Conservation (phyloP, 1,284 basidiomycete species). For the Papiliotrema laurentii region DNA sequence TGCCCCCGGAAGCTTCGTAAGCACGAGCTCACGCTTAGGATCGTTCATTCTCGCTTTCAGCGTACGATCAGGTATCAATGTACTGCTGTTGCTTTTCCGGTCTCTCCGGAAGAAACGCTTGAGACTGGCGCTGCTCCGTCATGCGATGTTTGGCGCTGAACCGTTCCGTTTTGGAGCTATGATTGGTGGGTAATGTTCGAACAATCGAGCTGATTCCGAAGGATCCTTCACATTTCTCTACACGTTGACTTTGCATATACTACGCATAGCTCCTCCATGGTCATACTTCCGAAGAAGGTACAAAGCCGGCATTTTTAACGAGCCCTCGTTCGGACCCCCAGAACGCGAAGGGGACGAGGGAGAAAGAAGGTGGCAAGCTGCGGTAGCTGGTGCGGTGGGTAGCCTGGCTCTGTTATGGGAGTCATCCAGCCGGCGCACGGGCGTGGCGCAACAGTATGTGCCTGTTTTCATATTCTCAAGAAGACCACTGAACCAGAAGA, state of each 20-base stretch:
- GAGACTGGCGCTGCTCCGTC: conserved; percentile 61
- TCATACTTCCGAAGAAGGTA: conserved; percentile 46
- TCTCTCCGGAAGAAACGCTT: conserved; percentile 55
- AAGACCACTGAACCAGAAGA: conserved; percentile 13
- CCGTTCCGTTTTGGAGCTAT: conserved; percentile 77
- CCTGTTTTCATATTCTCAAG: not conserved
- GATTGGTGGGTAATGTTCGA: conserved; percentile 58
- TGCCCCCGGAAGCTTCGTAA: too few species aligned
- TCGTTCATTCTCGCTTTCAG: conserved; percentile 71
- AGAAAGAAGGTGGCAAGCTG: conserved; percentile 73
- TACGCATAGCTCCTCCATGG: conserved; percentile 69
- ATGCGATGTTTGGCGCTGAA: conserved; percentile 73
- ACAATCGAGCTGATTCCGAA: conserved; percentile 27
- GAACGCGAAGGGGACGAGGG: conserved; percentile 55
- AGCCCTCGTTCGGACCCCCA: conserved; percentile 41
- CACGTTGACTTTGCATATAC: conserved; percentile 73
- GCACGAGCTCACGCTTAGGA: conserved; percentile 51
- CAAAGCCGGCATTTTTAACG: conserved; percentile 30
- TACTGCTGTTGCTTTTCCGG: conserved; percentile 66
- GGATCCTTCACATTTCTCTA: conserved; percentile 75
- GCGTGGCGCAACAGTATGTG: conserved; percentile 74
- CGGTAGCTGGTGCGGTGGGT: conserved; percentile 73
- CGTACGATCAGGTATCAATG: conserved; percentile 72
- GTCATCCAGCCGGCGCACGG: conserved; percentile 61
- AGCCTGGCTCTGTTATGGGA: conserved; percentile 80